These are phyloP conservation scores for Diaporthe helianthi DNA, from an alignment of 2,329 filamentous ascomycete genomes.

Conservation along the genomic window DNA sequence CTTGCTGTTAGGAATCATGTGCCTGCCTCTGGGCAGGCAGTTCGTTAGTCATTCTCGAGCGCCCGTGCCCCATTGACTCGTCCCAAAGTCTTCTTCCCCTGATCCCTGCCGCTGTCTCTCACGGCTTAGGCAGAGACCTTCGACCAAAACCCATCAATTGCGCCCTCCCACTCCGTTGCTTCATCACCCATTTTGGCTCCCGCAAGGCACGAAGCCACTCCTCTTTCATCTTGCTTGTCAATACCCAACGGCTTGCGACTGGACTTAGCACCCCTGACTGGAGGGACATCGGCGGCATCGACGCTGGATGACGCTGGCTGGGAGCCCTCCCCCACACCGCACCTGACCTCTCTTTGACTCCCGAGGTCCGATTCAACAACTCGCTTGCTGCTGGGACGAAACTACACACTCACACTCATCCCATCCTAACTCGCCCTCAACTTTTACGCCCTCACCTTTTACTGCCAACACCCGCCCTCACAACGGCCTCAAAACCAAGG, in stretches of 20 bases:
- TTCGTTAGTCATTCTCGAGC: neutral
- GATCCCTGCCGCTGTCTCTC: neutral
- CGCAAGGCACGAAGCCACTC: neutral
- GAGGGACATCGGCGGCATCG: conserved; percentile 7
- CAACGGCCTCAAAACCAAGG: neutral
- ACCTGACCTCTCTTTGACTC: conserved; percentile 7
- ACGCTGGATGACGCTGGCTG: conserved; percentile 5
- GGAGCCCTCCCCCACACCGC: conserved; percentile 5
- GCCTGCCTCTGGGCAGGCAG: neutral
- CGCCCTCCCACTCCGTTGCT: neutral
- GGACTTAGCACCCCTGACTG: neutral
- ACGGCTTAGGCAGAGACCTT: conserved; percentile 13
- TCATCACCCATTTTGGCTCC: neutral
- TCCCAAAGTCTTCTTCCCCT: neutral
- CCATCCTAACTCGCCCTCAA: neutral
- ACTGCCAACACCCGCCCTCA: neutral
- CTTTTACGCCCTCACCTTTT: too few species aligned
- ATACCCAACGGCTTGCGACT: neutral
- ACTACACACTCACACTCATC: neutral
- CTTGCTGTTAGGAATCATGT: neutral
- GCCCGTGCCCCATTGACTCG: neutral
- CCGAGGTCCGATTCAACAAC: neutral
- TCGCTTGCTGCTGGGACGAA: neutral
- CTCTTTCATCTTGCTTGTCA: neutral
- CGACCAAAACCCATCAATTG: neutral